Evolutionary conservation across 495 filamentous ascomycete species (phyloP).

Genomic region (Hypoxylon crocopeplum): DNA sequence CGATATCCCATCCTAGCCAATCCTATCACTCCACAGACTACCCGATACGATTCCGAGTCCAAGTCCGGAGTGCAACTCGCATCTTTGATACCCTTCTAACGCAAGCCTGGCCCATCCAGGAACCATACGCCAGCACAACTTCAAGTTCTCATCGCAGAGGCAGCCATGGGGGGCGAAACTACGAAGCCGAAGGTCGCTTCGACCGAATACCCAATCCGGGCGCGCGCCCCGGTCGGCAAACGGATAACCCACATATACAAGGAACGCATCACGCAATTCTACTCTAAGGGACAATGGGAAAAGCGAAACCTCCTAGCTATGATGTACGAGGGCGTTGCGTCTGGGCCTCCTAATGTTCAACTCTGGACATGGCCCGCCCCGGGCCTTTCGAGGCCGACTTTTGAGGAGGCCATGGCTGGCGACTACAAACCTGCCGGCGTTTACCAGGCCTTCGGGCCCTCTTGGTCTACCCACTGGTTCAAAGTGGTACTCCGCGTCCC

Average conservation of each 20-base stretch:
- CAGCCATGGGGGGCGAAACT: slow-evolving; percentile 51
- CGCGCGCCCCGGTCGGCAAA: slow-evolving; percentile 68
- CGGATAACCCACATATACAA: slow-evolving; percentile 88
- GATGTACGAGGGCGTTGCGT: slow-evolving; percentile 75
- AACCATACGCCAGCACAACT: not conserved
- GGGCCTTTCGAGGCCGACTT: slow-evolving; percentile 78
- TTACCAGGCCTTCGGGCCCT: slow-evolving; percentile 85
- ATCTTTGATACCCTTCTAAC: slow-evolving; percentile 12
- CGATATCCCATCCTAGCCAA: slow-evolving; percentile 5
- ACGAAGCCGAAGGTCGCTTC: slow-evolving; percentile 38
- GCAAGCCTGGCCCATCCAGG: slow-evolving; percentile 1
- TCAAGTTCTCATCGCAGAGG: slow-evolving; percentile 1
- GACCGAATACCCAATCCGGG: slow-evolving; percentile 54
- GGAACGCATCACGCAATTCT: slow-evolving; percentile 83
- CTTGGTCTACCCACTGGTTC: slow-evolving; percentile 99
- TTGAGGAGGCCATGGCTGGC: slow-evolving; percentile 83
- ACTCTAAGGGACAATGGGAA: slow-evolving; percentile 79
- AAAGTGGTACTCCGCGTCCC: slow-evolving; percentile 80
- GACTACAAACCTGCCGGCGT: slow-evolving; percentile 77
- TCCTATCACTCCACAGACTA: no score
- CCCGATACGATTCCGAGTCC: no score
- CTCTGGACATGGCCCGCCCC: slow-evolving; percentile 89
- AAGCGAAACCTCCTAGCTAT: slow-evolving; percentile 78
- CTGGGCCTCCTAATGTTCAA: slow-evolving; percentile 77
- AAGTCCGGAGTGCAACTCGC: not conserved